Evolutionary conservation across 129 eudicot species (phyloP).

Genomic region (Artemisia annua): DNA sequence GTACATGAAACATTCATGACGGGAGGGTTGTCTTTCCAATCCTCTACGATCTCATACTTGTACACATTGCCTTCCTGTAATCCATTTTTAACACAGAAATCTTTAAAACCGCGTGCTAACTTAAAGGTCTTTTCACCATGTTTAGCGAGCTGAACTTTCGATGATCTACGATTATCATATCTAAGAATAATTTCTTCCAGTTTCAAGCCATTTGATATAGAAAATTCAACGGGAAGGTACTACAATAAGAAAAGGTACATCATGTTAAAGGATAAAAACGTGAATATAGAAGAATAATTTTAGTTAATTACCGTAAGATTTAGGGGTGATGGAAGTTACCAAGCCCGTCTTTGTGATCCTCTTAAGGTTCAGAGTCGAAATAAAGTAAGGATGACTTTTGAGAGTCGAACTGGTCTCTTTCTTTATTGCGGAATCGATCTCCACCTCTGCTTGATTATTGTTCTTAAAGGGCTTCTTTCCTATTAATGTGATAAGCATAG

Average conservation of each 20-base stretch:
- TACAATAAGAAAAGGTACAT: not conserved
- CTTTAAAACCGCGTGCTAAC: conserved; percentile 15
- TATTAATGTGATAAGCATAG: not conserved
- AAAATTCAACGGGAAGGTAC: conserved; percentile 18
- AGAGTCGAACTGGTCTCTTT: not conserved
- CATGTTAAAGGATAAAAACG: no score
- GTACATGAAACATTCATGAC: conserved; percentile 19
- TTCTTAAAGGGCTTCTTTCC: not conserved
- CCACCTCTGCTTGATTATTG: not conserved
- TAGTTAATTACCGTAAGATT: not conserved
- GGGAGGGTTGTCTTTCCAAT: conserved; percentile 25
- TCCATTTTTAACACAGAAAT: conserved; percentile 14
- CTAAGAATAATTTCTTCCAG: conserved; percentile 12
- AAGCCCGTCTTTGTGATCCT: not conserved
- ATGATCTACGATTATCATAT: not conserved
- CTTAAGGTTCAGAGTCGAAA: not conserved
- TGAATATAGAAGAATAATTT: not conserved
- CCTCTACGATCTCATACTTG: conserved; percentile 32
- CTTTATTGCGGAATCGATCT: not conserved
- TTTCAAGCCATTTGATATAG: not conserved
- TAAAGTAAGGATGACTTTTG: not conserved
- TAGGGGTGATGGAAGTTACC: not conserved
- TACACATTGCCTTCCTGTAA: conserved; percentile 19
- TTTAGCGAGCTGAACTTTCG: conserved; percentile 10
- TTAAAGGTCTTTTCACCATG: not conserved